Base-by-base conservation (phyloP, 1,284 basidiomycete species). In the Fomitopsis schrenkii region DNA sequence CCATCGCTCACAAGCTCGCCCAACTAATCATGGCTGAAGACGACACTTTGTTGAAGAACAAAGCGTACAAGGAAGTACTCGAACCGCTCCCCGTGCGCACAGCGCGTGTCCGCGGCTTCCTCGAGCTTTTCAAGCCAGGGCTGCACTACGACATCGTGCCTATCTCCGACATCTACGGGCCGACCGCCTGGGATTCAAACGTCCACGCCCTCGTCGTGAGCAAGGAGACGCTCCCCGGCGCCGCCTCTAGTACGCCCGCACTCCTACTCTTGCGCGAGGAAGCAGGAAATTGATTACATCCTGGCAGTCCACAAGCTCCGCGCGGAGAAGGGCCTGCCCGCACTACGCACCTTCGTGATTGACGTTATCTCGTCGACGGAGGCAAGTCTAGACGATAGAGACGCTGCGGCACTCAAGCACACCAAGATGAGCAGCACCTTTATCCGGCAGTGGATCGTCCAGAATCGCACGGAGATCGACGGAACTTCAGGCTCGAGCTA, bases 371-470 rank as follows among this genome's bases (percentile, higher is more conserved):
- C 91, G 0, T 77, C 87, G 33, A 82, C 79, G 12, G 72, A 75
- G 58, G 76, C 79, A 12, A 84, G 77, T 60, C 74, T 89, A 26
- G 85, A 85, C 60, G 80, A 81, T 59, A 80, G 81, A 36, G 89
- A 94, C 70, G 80, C 84, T 35, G 85, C 85, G 56, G 75, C 83
- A 70, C 75, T 96, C 62, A 88, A 87, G 70, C 79, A 84, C 65
- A 81, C 86, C 44, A 97, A 97, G 80, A 87, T 97, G 84, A 94
- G 95, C 70, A 95, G 93, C 72, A 95, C 94, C 8, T 91, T 83
- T 63, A 95, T 97, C 66, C 80, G 95, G 36, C 81, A 89, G 66
- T 96, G 93, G 92, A 87, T 97, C 66, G 84, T 81, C 26, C 75
- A 80, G 61, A 75, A 76, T 55, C 59, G 56, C 59, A 40, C 54